A percentile compares a stretch with the other conserved stretches of the same genome.
These are phyloP conservation scores for Carex littledalei DNA, from an alignment of 176 grass and related monocot species.

Conservation along the genomic window DNA sequence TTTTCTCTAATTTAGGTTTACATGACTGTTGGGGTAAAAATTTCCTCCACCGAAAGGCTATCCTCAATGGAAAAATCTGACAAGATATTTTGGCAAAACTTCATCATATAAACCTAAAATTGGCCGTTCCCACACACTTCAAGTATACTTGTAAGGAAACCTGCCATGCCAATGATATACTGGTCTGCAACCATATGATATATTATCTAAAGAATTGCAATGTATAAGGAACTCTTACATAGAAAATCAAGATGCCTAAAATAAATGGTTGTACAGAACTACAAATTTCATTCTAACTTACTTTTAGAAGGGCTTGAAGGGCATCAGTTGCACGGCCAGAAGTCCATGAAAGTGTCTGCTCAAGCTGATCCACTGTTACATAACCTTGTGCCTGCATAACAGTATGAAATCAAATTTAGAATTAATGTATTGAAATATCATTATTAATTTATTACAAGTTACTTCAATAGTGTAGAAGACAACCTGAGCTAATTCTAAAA, in stretches of 20 bases:
- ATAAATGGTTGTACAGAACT: background rate
- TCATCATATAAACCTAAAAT: no score
- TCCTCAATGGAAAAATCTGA: no score
- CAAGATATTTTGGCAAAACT: no score
- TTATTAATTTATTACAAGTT: background rate
- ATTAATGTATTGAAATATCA: background rate
- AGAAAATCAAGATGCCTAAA: background rate
- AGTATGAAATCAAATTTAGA: slow-evolving; percentile 21
- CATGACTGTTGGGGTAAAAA: no score
- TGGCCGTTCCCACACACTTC: background rate
- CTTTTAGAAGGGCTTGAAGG: slow-evolving; percentile 87
- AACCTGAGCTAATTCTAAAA: slow-evolving; percentile 96
- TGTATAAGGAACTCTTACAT: background rate
- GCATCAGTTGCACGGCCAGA: slow-evolving; percentile 61
- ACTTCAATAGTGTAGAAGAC: slow-evolving; percentile 19
- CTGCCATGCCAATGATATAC: background rate
- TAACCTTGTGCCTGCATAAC: slow-evolving; percentile 63
- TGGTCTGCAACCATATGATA: background rate
- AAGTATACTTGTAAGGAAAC: background rate
- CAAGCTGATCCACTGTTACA: slow-evolving; percentile 68
- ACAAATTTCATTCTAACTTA: slow-evolving; percentile 20
- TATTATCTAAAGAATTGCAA: background rate
- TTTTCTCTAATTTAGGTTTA: no score
- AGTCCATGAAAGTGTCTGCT: slow-evolving; percentile 74
- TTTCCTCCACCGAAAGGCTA: no score